Base-by-base conservation (phyloP, 805 yeast species). In the Millerago galiae region DNA sequence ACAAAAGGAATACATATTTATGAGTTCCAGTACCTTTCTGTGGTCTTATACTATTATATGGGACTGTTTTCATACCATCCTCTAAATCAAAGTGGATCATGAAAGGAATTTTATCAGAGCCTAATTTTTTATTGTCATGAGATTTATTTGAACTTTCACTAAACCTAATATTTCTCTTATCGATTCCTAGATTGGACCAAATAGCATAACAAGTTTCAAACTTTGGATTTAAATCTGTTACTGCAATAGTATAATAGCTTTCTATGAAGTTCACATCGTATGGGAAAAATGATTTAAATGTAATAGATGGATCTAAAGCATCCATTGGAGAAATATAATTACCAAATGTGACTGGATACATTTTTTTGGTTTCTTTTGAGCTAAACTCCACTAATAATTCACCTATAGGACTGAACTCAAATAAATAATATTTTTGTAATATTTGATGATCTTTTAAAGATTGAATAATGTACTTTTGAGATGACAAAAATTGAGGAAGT, bases 351-450 rank as follows among this genome's bases (percentile, higher is more conserved):
- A 53, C 51, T 5, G 30, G 21, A 33, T 38, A 43, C 8, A 40
- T 37, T 8, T 48, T 45, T 3, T 18, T n/a, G 11, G 41, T 27
- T 9, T 40, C 45, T 12, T 33, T 27, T 4, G 47, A 40, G 4
- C 34, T 16, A 35, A 32, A 52, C 15, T 37, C 37, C 16, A 47
- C 43, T 6, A 25, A 33, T 37, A 52, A 43, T 27, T 37, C 42
- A 3, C 56, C 53, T 14, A 42, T 48, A 8, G 56, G 53, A 17
- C 38, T 41, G 49, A 49, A 53, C n/a, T 48, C 46, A 11, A 36
- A 27, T 16, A 51, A 40, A 21, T 38, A 49, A 35, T 42, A 45
- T 2, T 42, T 35, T 6, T 31, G 35, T 27, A 45, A 33, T 10
- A 45, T 36, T 4, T 38, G 34, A 16, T 35, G 7, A 14, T 42